Evolutionary conservation across 2,329 filamentous ascomycete genomes (phyloP).

Genomic region (Arthrobotrys iridis): DNA sequence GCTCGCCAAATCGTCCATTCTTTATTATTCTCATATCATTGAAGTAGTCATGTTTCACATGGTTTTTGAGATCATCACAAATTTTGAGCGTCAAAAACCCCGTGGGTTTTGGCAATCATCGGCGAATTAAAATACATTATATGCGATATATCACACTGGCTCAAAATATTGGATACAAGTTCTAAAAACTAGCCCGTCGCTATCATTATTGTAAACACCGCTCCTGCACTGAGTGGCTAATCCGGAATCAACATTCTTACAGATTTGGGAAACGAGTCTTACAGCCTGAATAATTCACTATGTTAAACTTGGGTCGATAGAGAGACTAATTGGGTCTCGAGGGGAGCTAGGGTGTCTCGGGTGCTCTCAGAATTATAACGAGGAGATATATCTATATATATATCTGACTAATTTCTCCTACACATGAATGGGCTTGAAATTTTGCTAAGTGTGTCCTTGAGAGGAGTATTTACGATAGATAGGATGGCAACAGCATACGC

Average conservation of each 20-base stretch:
- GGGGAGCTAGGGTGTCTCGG: background rate
- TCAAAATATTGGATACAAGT: background rate
- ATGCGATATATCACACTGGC: background rate
- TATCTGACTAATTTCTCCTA: slow-evolving; percentile 11
- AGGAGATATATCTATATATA: too few species aligned
- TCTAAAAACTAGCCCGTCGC: background rate
- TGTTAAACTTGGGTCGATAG: background rate
- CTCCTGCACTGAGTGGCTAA: slow-evolving; percentile 2
- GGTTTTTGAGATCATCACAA: background rate
- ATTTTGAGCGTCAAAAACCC: slow-evolving; percentile 3
- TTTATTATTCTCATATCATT: background rate
- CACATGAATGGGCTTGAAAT: slow-evolving; percentile 1
- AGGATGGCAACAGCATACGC: background rate
- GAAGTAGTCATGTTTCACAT: background rate
- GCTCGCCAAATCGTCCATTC: background rate
- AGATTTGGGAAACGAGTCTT: background rate
- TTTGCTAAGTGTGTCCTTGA: too few species aligned
- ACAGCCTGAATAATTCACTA: background rate
- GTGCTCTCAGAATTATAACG: background rate
- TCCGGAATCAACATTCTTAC: background rate
- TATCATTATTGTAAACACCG: too few species aligned
- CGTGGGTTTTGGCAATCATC: background rate
- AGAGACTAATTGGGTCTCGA: background rate
- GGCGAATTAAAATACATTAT: background rate
- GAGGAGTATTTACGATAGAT: background rate